Evolutionary conservation across 1,139 yeast genomes (phyloP).

Genomic region (Insectozyma bohioensis): DNA sequence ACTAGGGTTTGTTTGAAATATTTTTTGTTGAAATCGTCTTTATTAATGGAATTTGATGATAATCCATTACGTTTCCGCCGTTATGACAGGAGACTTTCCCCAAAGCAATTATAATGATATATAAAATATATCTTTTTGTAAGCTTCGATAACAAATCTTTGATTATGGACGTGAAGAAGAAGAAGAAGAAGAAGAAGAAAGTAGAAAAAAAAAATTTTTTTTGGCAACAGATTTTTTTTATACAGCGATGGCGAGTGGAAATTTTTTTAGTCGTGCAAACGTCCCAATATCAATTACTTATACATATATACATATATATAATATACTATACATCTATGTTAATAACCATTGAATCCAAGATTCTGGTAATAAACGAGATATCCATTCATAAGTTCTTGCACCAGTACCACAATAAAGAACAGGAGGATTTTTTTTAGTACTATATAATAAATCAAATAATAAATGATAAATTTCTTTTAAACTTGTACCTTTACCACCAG

Average conservation of each 20-base stretch:
- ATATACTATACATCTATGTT: too few species aligned
- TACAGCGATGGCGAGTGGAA: too few species aligned
- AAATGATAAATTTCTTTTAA: constrained; percentile 52
- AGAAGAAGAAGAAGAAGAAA: constrained; percentile 12
- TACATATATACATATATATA: too few species aligned
- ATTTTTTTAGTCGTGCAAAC: too few species aligned
- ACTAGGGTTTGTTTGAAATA: too few species aligned
- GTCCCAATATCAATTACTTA: constrained; percentile 1
- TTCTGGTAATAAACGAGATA: constrained; percentile 34
- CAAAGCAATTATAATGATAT: constrained; percentile 55
- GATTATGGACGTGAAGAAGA: constrained; percentile 54
- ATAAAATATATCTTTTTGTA: constrained; percentile 45
- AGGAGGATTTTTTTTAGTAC: constrained; percentile 22
- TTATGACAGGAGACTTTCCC: constrained; percentile 94
- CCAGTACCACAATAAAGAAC: constrained; percentile 53
- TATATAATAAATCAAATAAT: constrained; percentile 54
- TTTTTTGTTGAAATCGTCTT: too few species aligned
- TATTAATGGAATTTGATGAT: constrained; percentile 32
- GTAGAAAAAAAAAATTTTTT: constrained; percentile 8
- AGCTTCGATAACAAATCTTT: constrained; percentile 88
- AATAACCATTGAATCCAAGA: constrained; percentile 29
- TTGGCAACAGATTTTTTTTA: too few species aligned
- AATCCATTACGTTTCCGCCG: constrained; percentile 60
- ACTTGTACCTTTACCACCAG: constrained; percentile 39
- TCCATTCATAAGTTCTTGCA: constrained; percentile 43